Conservation (phyloP, 345 rosid species). For the Eucalyptus cloeziana region DNA sequence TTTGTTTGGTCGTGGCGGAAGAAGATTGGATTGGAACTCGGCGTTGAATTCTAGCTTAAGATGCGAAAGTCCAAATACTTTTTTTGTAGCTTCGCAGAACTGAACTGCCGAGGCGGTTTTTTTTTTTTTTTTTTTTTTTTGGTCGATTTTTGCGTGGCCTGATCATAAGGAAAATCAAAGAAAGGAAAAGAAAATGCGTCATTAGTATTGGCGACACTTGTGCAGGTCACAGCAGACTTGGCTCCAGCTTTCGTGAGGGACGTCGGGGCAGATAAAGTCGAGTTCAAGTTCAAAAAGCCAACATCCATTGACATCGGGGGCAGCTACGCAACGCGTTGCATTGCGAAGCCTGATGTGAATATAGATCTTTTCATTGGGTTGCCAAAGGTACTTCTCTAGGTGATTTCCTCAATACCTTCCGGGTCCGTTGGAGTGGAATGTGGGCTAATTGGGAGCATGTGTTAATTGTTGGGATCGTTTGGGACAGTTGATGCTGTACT, state of each 20-base stretch:
- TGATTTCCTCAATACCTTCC: neutral
- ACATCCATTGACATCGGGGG: slow-evolving; percentile 51
- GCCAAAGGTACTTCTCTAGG: slow-evolving; percentile 48
- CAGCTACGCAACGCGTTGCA: slow-evolving; percentile 47
- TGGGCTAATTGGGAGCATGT: neutral
- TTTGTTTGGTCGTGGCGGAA: neutral
- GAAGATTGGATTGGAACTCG: neutral
- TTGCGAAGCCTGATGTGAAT: slow-evolving; percentile 52
- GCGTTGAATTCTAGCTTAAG: neutral
- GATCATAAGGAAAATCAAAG: neutral
- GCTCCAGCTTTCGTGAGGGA: slow-evolving; percentile 64
- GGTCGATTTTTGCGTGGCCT: neutral
- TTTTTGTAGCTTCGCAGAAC: neutral
- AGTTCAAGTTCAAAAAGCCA: slow-evolving; percentile 73
- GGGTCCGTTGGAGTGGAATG: neutral
- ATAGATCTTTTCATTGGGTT: slow-evolving; percentile 62
- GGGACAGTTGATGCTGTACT: neutral
- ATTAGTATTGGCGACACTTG: neutral
- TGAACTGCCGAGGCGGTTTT: neutral
- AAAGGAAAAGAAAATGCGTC: neutral
- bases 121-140: neutral
- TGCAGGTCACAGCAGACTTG: slow-evolving; percentile 51
- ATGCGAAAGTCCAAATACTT: neutral
- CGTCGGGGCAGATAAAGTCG: slow-evolving; percentile 71
- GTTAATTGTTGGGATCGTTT: neutral